These are phyloP conservation scores for Neovahlkampfia damariscottae DNA, from an alignment of 78 protist species.

Conservation along the genomic window DNA sequence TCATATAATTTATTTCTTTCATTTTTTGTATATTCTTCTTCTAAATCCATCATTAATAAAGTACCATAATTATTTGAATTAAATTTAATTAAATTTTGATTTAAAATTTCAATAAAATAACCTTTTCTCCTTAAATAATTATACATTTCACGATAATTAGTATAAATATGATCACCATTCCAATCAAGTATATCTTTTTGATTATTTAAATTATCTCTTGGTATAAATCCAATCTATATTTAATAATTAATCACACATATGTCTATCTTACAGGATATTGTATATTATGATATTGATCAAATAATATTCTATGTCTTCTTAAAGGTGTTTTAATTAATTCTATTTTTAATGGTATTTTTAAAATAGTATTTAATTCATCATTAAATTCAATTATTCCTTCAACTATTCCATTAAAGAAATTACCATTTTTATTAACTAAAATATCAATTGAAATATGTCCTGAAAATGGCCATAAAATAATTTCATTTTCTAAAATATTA, in stretches of 20 bases:
- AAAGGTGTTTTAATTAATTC: slow-evolving; percentile 64
- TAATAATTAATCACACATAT: no score
- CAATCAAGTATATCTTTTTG: slow-evolving; percentile 77
- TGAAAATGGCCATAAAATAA: neutral
- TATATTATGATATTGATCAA: slow-evolving; percentile 78
- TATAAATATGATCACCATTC: slow-evolving; percentile 92
- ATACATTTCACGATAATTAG: slow-evolving; percentile 60
- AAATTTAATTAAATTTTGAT: slow-evolving; percentile 62
- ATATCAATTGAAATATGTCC: neutral
- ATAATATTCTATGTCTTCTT: slow-evolving; percentile 65
- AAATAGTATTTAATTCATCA: neutral
- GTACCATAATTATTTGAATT: slow-evolving; percentile 71
- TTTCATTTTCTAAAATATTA: neutral
- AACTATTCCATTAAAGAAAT: neutral
- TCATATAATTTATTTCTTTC: slow-evolving; percentile 53
- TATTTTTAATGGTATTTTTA: slow-evolving; percentile 32
- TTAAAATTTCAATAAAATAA: slow-evolving; percentile 50
- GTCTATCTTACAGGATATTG: no score
- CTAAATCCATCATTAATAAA: slow-evolving; percentile 82
- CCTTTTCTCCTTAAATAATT: slow-evolving; percentile 36
- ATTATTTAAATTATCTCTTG: slow-evolving; percentile 58
- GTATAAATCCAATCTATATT: slow-evolving; percentile 70
- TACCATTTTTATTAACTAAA: neutral
- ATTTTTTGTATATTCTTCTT: slow-evolving; percentile 58
- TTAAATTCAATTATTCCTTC: neutral